phyloP scores from a whole-genome alignment of 2,329 filamentous ascomycete species.

The Arthrobotrys sinensis region DNA sequence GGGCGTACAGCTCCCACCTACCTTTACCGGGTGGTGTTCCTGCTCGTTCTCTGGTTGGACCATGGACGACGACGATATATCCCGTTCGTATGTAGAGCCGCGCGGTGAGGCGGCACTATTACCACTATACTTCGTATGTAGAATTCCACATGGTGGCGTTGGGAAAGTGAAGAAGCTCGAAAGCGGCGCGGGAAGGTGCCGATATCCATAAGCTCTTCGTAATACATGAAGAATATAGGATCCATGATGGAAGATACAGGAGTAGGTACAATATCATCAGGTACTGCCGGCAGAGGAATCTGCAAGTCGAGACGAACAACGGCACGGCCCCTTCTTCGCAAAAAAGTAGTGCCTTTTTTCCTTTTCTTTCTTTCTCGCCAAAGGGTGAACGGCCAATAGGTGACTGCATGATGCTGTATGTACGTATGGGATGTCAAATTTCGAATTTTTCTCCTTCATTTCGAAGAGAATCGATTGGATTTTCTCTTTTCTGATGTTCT shows the following conservation, averaged over 20 bases:
- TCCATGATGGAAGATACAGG: not conserved
- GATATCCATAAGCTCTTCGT: constrained; percentile 1
- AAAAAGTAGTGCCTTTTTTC: constrained; percentile 11
- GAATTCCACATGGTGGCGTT: not conserved
- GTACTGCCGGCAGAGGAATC: constrained; percentile 35
- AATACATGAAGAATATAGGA: not conserved
- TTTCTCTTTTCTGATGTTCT: not conserved
- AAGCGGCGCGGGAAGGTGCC: constrained; percentile 24
- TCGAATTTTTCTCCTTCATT: not conserved
- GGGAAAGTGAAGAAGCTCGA: constrained; percentile 27
- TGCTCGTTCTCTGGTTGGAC: constrained; percentile 6
- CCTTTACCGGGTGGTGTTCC: constrained; percentile 28
- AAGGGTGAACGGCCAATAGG: constrained; percentile 5
- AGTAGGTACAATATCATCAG: constrained; percentile 38
- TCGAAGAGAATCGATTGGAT: not conserved
- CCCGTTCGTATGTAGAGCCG: constrained; percentile 32
- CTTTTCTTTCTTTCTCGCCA: not conserved
- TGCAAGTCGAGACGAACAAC: constrained; percentile 56
- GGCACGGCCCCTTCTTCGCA: constrained; percentile 56
- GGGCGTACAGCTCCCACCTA: constrained; percentile 33
- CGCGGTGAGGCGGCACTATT: constrained; percentile 46
- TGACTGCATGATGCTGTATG: constrained; percentile 19
- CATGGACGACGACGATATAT: constrained; percentile 24
- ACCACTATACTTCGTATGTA: not conserved
- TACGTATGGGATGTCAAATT: constrained; percentile 17